phyloP scores from a whole-genome alignment of 345 rosid species.

The Gossypioides kirkii region DNA sequence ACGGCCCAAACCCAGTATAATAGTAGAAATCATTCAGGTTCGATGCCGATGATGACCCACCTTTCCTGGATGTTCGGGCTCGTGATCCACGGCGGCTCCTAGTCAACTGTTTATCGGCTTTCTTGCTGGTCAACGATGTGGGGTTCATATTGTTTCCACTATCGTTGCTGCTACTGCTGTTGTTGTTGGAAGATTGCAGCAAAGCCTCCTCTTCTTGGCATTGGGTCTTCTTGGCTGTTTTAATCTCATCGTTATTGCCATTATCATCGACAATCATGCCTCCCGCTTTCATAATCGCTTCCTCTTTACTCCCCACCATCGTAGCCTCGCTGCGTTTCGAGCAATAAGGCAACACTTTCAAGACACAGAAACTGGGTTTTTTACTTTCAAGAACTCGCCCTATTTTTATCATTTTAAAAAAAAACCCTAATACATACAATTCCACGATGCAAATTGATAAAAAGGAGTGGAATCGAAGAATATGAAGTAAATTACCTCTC shows the following conservation, averaged over 20 bases:
- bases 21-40: constrained; percentile 76
- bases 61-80: constrained; percentile 35
- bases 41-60: constrained; percentile 21
- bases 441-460: constrained; percentile 21
- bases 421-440: constrained; percentile 53
- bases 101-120: constrained; percentile 10
- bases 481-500: constrained; percentile 46
- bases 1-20: constrained; percentile 91
- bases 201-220: constrained; percentile 4
- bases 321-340: constrained; percentile 39
- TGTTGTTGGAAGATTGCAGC: constrained; percentile 28
- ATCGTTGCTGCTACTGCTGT: neutral
- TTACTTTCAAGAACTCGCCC: constrained; percentile 4
- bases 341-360: constrained; percentile 16
- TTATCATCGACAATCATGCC: constrained; percentile 23
- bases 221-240: constrained; percentile 14
- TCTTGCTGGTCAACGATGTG: neutral
- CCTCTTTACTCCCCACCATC: constrained; percentile 31
- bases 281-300: constrained; percentile 25
- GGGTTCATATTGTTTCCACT: neutral
- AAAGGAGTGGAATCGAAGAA: constrained; percentile 24
- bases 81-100: constrained; percentile 29
- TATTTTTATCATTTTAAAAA: constrained; percentile 13
- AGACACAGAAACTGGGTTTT: constrained; percentile 23
- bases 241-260: constrained; percentile 15